Evolutionary conservation across 108 stramenopile genomes (phyloP).

Genomic region (Pelagomonas calceolata): DNA sequence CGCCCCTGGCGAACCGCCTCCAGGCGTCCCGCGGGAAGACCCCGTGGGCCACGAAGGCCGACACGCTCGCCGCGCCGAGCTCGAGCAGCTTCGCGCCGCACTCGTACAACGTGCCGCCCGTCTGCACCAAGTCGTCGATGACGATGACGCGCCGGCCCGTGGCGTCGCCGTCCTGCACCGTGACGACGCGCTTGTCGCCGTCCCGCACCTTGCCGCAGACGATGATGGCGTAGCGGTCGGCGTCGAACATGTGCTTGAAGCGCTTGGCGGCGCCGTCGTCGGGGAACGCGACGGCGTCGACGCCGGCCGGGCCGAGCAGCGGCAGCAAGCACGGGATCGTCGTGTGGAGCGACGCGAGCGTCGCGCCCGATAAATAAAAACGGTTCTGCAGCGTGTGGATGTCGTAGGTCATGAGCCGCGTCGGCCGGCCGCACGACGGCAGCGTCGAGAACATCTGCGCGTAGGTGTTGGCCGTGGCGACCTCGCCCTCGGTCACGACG

Average conservation of each 20-base stretch:
- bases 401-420: conserved; percentile 73
- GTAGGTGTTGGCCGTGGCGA: conserved; percentile 77
- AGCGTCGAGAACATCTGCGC: conserved; percentile 71
- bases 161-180: conserved; percentile 12
- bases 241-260: conserved; percentile 35
- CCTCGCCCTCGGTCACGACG: conserved; percentile 60
- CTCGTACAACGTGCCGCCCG: conserved; percentile 76
- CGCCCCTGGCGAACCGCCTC: conserved; percentile 60
- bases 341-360: conserved; percentile 63
- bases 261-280: conserved; percentile 81
- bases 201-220: conserved; percentile 65
- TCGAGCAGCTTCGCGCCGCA: conserved; percentile 53
- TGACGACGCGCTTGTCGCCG: conserved; percentile 12
- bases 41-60: conserved; percentile 65
- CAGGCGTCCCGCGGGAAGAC: conserved; percentile 68
- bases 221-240: conserved; percentile 35
- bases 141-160: conserved; percentile 48
- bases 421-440: conserved; percentile 63
- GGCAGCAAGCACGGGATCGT: conserved; percentile 54
- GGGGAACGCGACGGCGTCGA: conserved; percentile 69
- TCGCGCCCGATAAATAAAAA: conserved; percentile 58
- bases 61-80: conserved; percentile 55
- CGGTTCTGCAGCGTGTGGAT: conserved; percentile 75
- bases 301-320: conserved; percentile 2
- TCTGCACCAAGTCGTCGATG: conserved; percentile 77